Conservation (phyloP, 2,329 filamentous ascomycete genomes). For the Bimuria novae-zelandiae region DNA sequence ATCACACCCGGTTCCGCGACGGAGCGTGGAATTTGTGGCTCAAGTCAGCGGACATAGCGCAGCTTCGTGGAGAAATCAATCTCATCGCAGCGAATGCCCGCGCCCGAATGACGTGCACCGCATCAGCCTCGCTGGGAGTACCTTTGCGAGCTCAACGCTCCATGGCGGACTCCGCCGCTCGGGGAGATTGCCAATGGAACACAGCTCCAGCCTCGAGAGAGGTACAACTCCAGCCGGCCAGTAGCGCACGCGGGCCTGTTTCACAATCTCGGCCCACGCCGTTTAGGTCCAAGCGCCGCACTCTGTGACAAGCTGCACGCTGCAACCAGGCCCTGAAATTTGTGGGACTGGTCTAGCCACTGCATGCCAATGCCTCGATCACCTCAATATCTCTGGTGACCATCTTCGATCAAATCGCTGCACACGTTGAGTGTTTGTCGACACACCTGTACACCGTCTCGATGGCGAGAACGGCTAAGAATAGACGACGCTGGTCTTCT, state of each 20-base stretch:
- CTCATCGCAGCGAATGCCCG: constrained; percentile 6
- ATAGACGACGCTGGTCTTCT: constrained; percentile 8
- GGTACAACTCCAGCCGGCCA: too few species aligned
- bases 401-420: too few species aligned
- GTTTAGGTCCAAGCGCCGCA: neutral
- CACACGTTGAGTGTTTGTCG: neutral
- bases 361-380: too few species aligned
- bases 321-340: too few species aligned
- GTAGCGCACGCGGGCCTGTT: constrained; percentile 2
- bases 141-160: neutral
- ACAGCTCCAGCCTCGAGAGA: neutral
- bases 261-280: constrained; percentile 11
- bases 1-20: neutral
- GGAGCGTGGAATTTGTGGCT: neutral
- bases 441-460: neutral
- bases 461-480: constrained; percentile 5
- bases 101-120: neutral
- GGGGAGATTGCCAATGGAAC: neutral
- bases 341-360: too few species aligned
- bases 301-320: too few species aligned
- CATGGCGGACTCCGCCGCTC: constrained; percentile 2
- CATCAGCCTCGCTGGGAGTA: neutral
- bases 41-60: neutral
- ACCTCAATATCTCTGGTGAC: too few species aligned
- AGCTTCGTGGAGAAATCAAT: neutral